Conservation (phyloP, 1,139 yeast species). For the Groenewaldozyma sp. region DNA sequence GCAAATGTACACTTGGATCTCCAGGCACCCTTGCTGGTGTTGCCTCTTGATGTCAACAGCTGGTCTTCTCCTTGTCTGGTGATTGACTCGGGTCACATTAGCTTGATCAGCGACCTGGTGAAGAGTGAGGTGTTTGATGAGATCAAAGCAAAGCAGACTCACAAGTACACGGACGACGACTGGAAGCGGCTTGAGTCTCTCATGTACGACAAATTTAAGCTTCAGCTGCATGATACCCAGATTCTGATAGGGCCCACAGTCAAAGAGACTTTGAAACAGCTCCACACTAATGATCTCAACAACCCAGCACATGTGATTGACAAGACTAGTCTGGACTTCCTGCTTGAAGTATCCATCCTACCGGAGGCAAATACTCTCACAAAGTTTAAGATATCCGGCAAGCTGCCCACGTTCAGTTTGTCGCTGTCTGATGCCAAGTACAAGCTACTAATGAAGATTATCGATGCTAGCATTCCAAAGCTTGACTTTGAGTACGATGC, state of each 20-base stretch:
- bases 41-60: conserved; percentile 73
- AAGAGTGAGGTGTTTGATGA: conserved; percentile 61
- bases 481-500: conserved; percentile 32
- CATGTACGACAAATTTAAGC: conserved; percentile 82
- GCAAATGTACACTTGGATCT: conserved; percentile 75
- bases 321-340: conserved; percentile 61
- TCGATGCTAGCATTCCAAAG: conserved; percentile 63
- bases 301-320: conserved; percentile 56
- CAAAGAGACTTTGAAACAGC: conserved; percentile 54
- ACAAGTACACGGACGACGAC: conserved; percentile 61
- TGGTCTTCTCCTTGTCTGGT: conserved; percentile 86
- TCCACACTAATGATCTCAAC: conserved; percentile 25
- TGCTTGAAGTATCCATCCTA: conserved; percentile 71
- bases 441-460: conserved; percentile 69
- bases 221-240: conserved; percentile 78
- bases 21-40: conserved; percentile 86
- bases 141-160: conserved; percentile 54
- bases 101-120: conserved; percentile 72
- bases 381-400: conserved; percentile 63
- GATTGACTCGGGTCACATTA: conserved; percentile 93
- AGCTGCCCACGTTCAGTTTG: conserved; percentile 64
- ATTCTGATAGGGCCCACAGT: conserved; percentile 78
- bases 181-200: conserved; percentile 62
- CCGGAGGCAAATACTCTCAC: conserved; percentile 75
- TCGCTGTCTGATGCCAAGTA: conserved; percentile 84